phyloP scores from a whole-genome alignment of 371 early-diverging fungal species.

The Chytridiales sp. region DNA sequence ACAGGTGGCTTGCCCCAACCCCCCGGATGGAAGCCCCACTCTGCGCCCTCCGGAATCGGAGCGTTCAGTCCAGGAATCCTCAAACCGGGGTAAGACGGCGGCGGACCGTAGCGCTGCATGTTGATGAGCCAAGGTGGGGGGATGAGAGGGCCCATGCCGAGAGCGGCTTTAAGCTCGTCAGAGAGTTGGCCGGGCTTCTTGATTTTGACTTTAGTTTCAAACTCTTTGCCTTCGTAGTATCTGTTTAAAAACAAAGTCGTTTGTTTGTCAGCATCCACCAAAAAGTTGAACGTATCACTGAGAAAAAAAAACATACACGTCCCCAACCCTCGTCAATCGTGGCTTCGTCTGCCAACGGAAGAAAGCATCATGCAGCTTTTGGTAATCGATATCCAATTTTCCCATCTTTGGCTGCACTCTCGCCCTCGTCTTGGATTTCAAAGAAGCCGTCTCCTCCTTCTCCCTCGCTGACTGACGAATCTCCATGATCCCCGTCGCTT shows the following conservation, averaged over 20 bases:
- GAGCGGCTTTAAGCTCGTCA: slow-evolving; percentile 81
- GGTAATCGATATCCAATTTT: slow-evolving; percentile 93
- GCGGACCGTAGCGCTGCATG: slow-evolving; percentile 98
- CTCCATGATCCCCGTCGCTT: slow-evolving; percentile 96
- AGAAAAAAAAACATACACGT: slow-evolving; percentile 56
- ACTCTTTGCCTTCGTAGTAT: slow-evolving; percentile 97
- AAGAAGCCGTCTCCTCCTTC: slow-evolving; percentile 74
- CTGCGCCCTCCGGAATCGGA: slow-evolving; percentile 97
- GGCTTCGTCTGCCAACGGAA: slow-evolving; percentile 92
- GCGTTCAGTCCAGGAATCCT: slow-evolving; percentile 96
- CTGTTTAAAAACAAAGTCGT: slow-evolving; percentile 38
- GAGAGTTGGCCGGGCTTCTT: slow-evolving; percentile 89
- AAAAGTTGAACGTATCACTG: slow-evolving; percentile 1
- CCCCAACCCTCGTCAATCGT: slow-evolving; percentile 80
- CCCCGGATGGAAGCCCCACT: slow-evolving; percentile 98
- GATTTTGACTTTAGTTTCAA: slow-evolving; percentile 83
- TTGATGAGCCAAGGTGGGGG: slow-evolving; percentile 99
- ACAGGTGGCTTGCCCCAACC: slow-evolving; percentile 98
- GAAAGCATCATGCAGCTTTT: slow-evolving; percentile 95
- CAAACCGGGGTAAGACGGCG: slow-evolving; percentile 91
- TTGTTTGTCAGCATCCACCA: slow-evolving; percentile 11
- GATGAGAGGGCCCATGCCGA: slow-evolving; percentile 63
- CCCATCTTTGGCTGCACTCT: slow-evolving; percentile 94
- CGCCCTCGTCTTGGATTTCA: slow-evolving; percentile 86
- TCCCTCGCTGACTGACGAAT: slow-evolving; percentile 88